Conservation (phyloP, 805 yeast species). For the Spathaspora passalidarum region DNA sequence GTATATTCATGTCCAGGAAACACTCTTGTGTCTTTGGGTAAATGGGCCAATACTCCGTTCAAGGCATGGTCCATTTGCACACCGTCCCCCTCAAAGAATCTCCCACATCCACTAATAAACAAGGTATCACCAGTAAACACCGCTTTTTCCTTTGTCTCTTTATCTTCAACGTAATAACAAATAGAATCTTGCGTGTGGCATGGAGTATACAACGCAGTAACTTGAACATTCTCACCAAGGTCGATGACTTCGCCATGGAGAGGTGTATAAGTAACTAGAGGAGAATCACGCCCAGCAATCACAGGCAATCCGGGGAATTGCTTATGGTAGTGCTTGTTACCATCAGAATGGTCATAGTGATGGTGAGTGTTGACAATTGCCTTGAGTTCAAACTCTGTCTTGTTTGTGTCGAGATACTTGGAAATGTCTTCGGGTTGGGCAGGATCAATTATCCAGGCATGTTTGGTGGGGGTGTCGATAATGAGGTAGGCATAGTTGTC, state of each 20-base stretch:
- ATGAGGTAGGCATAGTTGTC: slow-evolving; percentile 87
- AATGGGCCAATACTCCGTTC: slow-evolving; percentile 50
- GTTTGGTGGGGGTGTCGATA: slow-evolving; percentile 59
- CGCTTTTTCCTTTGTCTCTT: slow-evolving; percentile 58
- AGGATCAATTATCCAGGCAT: slow-evolving; percentile 88
- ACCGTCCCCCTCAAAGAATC: slow-evolving; percentile 92
- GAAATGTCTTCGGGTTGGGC: slow-evolving; percentile 73
- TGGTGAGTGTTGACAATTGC: slow-evolving; percentile 95
- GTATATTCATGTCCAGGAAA: slow-evolving; percentile 98
- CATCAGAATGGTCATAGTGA: slow-evolving; percentile 93
- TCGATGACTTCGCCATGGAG: slow-evolving; percentile 56
- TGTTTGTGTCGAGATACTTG: slow-evolving; percentile 44
- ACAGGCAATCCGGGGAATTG: slow-evolving; percentile 52
- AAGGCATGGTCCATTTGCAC: slow-evolving; percentile 75
- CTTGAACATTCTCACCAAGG: slow-evolving; percentile 61
- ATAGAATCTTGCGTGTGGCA: slow-evolving; percentile 97
- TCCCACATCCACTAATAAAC: slow-evolving; percentile 92
- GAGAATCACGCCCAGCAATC: slow-evolving; percentile 83
- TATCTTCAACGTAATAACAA: slow-evolving; percentile 75
- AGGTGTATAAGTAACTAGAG: slow-evolving; percentile 70
- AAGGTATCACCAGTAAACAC: slow-evolving; percentile 96
- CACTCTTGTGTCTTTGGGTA: slow-evolving; percentile 70
- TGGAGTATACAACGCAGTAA: slow-evolving; percentile 89
- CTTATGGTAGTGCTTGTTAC: slow-evolving; percentile 53
- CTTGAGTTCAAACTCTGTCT: slow-evolving; percentile 47